Evolutionary conservation across 2,329 filamentous ascomycete species (phyloP).

Genomic region (Ceratocystis eucalypticola): DNA sequence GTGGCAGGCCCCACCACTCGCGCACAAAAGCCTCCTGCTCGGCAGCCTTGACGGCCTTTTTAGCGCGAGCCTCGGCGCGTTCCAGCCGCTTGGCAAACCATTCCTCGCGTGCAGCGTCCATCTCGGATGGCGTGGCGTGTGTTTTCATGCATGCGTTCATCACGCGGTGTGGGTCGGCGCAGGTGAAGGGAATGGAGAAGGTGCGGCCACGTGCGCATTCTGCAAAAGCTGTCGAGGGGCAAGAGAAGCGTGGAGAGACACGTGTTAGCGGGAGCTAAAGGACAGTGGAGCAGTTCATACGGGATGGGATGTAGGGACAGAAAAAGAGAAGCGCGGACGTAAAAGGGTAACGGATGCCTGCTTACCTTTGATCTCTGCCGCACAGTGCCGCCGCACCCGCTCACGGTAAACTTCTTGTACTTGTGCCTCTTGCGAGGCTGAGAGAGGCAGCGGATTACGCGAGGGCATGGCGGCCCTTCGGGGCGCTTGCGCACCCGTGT

Average conservation of each 20-base stretch:
- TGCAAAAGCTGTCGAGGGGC: conserved; percentile 59
- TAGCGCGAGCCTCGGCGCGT: conserved; percentile 53
- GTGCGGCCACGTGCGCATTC: conserved; percentile 78
- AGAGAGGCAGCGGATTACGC: conserved; percentile 70
- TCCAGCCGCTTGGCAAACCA: conserved; percentile 75
- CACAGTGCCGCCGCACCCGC: conserved; percentile 62
- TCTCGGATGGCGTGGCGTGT: conserved; percentile 70
- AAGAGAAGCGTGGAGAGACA: too few species aligned
- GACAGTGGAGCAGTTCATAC: background rate
- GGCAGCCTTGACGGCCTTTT: conserved; percentile 41
- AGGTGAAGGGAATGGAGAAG: conserved; percentile 75
- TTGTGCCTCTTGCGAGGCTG: conserved; percentile 66
- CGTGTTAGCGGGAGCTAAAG: background rate
- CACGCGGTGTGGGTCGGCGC: conserved; percentile 59
- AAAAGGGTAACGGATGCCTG: conserved; percentile 1
- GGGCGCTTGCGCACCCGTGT: background rate
- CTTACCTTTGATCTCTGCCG: conserved; percentile 62
- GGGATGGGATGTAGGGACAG: background rate
- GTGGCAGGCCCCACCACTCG: conserved; percentile 54
- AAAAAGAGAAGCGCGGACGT: background rate
- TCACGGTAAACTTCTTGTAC: conserved; percentile 71
- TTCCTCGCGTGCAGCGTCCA: conserved; percentile 80
- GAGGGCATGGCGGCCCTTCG: conserved; percentile 38
- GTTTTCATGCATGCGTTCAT: conserved; percentile 94
- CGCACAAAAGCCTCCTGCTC: conserved; percentile 52